Percentiles rank a stretch among this genome's conserved stretches.
These are phyloP conservation scores for Solanum piurae DNA, from an alignment of 257 asterid species.

Conservation along the genomic window DNA sequence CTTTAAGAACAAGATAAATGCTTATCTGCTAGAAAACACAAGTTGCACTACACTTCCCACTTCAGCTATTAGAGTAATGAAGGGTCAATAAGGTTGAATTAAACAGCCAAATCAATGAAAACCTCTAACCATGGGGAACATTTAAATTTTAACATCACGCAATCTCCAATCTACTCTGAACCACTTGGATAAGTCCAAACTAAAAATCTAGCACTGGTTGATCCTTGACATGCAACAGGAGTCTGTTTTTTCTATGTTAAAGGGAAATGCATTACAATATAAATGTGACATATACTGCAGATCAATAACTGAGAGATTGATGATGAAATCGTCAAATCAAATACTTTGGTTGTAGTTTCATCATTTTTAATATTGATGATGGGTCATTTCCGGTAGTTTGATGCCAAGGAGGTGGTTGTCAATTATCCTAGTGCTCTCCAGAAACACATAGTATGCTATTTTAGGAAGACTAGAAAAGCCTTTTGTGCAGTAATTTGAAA, in stretches of 20 bases:
- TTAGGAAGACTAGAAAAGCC: slow-evolving; percentile 5
- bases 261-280: not conserved
- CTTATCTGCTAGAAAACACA: not conserved
- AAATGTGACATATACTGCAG: not conserved
- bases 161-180: not conserved
- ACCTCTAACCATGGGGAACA: not conserved
- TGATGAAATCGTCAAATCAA: slow-evolving; percentile 6
- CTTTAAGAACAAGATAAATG: not conserved
- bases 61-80: not conserved
- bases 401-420: slow-evolving; percentile 17
- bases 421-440: slow-evolving; percentile 23
- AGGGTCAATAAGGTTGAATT: not conserved
- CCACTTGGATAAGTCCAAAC: not conserved
- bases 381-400: slow-evolving; percentile 14
- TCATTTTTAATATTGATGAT: slow-evolving; percentile 12
- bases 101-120: not conserved
- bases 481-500: not conserved
- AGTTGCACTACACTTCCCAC: not conserved
- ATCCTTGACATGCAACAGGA: not conserved
- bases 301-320: not conserved
- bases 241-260: not conserved
- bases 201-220: not conserved
- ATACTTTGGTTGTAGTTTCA: not conserved
- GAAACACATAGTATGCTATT: slow-evolving; percentile 12
- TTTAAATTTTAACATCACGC: not conserved